Conservation (phyloP, 2,329 filamentous ascomycete species). For the Colletotrichum nymphaeae region DNA sequence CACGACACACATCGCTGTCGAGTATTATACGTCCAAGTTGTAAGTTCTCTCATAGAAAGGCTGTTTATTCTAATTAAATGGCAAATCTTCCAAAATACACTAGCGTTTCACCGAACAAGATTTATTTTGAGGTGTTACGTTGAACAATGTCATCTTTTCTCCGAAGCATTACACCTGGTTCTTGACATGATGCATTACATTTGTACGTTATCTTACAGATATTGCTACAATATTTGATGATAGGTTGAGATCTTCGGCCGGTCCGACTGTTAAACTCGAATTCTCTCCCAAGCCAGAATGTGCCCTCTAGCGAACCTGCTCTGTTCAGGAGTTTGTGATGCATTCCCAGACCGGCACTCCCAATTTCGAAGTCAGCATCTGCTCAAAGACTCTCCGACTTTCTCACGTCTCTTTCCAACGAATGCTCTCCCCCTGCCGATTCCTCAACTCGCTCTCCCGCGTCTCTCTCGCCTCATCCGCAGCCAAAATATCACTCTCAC, state of each 20-base stretch:
- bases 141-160: too few species aligned
- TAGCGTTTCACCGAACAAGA: too few species aligned
- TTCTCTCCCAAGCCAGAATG: not conserved
- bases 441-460: constrained; percentile 46
- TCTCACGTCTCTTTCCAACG: constrained; percentile 43
- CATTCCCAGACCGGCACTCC: not conserved
- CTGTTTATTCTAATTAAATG: too few species aligned
- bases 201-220: not conserved
- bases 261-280: not conserved
- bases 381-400: not conserved
- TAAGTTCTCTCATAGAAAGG: not conserved
- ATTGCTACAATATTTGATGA: not conserved
- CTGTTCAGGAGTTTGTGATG: not conserved
- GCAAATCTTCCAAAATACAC: too few species aligned
- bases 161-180: not conserved
- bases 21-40: not conserved
- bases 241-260: not conserved
- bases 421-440: constrained; percentile 50
- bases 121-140: too few species aligned
- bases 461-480: constrained; percentile 21
- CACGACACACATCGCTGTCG: not conserved
- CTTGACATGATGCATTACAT: not conserved
- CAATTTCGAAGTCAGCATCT: not conserved
- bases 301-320: not conserved
- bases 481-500: constrained; percentile 33